A percentile compares a stretch with the other conserved stretches of the same genome.
Evolutionary conservation across 148 eudicot species (phyloP).

Genomic region (Silene conica): DNA sequence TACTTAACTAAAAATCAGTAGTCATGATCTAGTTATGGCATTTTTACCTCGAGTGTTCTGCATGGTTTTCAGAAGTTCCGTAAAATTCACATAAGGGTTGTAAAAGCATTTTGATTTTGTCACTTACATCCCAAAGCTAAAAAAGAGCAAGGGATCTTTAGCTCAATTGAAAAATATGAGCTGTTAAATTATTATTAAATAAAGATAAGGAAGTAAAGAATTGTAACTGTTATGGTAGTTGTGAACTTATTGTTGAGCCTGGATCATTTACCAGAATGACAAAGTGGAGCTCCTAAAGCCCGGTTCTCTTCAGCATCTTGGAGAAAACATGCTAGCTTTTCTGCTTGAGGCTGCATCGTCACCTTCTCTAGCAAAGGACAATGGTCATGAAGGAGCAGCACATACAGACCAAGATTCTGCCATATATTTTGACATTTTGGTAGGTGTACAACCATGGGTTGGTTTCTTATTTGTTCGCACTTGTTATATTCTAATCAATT

Average conservation of each 20-base stretch:
- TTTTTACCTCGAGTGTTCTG: background rate
- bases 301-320: slow-evolving; percentile 98
- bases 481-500: background rate
- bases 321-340: slow-evolving; percentile 95
- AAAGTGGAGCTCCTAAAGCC: slow-evolving; percentile 70
- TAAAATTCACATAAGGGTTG: no score
- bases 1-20: no score
- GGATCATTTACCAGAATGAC: slow-evolving; percentile 63
- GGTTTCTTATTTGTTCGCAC: slow-evolving; percentile 16
- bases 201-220: background rate
- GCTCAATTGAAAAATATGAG: background rate
- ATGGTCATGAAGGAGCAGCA: slow-evolving; percentile 31
- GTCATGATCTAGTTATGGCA: background rate
- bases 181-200: background rate
- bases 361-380: slow-evolving; percentile 47
- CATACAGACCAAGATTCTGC: slow-evolving; percentile 45
- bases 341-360: slow-evolving; percentile 66
- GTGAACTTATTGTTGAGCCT: slow-evolving; percentile 1
- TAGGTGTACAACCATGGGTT: slow-evolving; percentile 23
- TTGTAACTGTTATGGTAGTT: background rate
- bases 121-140: background rate
- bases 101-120: background rate
- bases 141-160: background rate
- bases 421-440: slow-evolving; percentile 90
- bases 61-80: background rate